These are phyloP conservation scores for Epipyxis sp. DNA, from an alignment of 108 stramenopile genomes.

Conservation along the genomic window DNA sequence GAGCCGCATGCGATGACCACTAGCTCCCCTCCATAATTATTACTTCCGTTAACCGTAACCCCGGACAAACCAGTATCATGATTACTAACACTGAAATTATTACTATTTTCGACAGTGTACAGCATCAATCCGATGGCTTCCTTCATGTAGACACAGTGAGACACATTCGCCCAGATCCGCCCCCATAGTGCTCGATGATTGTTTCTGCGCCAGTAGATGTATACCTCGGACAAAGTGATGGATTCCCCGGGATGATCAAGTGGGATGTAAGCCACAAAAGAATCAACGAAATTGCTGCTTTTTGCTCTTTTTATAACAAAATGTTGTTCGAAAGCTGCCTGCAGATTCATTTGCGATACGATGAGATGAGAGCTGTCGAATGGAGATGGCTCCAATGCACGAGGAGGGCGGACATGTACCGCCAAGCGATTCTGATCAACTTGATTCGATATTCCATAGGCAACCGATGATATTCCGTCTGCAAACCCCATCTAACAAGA, in stretches of 20 bases:
- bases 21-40: neutral
- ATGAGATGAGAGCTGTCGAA: neutral
- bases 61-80: neutral
- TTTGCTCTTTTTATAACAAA: constrained; percentile 22
- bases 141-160: neutral
- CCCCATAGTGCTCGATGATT: constrained; percentile 14
- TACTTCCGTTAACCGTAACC: neutral
- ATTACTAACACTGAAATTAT: too few species aligned
- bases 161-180: constrained; percentile 2
- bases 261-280: neutral
- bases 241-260: neutral
- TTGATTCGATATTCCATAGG: constrained; percentile 22
- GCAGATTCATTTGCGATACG: neutral
- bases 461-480: constrained; percentile 25
- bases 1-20: neutral
- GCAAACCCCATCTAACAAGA: constrained; percentile 13
- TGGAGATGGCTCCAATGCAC: constrained; percentile 15
- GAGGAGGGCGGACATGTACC: constrained; percentile 18
- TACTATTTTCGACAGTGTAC: neutral
- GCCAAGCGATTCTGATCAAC: neutral
- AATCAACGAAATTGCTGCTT: neutral
- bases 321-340: constrained; percentile 23
- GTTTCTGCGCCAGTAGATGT: constrained; percentile 28
- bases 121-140: neutral
- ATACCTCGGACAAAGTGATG: constrained; percentile 14